Evolutionary conservation across 257 asterid species (phyloP).

Genomic region (Salvia hispanica): DNA sequence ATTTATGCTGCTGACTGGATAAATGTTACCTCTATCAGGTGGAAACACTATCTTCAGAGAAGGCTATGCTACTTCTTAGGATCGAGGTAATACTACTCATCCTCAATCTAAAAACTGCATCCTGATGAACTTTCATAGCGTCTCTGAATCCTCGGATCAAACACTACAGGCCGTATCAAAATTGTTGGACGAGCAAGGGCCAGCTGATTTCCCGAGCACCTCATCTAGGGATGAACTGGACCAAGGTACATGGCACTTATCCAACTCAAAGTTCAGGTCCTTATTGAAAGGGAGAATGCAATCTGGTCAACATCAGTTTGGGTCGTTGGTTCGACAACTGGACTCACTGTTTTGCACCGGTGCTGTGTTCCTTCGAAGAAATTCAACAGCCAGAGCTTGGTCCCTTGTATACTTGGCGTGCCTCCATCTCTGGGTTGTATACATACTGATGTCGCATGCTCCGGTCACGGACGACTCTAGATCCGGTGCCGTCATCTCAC

Average conservation of each 20-base stretch:
- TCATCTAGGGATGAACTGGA: slow-evolving; percentile 61
- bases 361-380: slow-evolving; percentile 63
- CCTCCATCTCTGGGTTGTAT: slow-evolving; percentile 88
- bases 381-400: slow-evolving; percentile 75
- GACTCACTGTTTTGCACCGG: slow-evolving; percentile 80
- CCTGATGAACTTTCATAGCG: not conserved
- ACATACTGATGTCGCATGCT: slow-evolving; percentile 70
- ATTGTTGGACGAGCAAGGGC: slow-evolving; percentile 58
- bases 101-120: slow-evolving; percentile 23
- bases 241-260: slow-evolving; percentile 50
- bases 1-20: not conserved
- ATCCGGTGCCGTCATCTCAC: slow-evolving; percentile 66
- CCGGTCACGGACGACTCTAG: slow-evolving; percentile 55
- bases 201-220: slow-evolving; percentile 46
- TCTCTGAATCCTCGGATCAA: slow-evolving; percentile 22
- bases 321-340: slow-evolving; percentile 74
- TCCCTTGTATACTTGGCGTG: slow-evolving; percentile 64
- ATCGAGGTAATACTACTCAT: slow-evolving; percentile 61
- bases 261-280: slow-evolving; percentile 58
- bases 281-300: slow-evolving; percentile 57
- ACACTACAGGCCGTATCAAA: slow-evolving; percentile 69
- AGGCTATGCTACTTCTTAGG: slow-evolving; percentile 70
- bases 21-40: slow-evolving; percentile 54
- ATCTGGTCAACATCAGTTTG: slow-evolving; percentile 74
- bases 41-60: slow-evolving; percentile 86